Conservation (phyloP, 1,284 basidiomycete genomes). For the Rhodotorula sp. region DNA sequence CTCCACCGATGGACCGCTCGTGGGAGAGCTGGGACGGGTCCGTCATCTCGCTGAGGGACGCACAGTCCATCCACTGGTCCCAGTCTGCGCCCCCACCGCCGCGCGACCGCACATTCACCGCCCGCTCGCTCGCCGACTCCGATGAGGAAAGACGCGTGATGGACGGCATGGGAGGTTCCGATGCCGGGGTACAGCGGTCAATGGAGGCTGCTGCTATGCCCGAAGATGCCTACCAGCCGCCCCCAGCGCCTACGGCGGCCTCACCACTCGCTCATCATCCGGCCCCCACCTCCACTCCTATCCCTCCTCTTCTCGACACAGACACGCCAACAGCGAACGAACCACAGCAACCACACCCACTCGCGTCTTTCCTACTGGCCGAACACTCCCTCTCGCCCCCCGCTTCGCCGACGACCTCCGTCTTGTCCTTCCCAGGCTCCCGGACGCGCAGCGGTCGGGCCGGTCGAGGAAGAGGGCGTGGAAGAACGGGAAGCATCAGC, state of each 20-base stretch:
- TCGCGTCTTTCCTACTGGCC: conserved; percentile 7
- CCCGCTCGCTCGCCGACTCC: conserved; percentile 1
- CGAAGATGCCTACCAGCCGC: background rate
- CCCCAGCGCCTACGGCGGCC: background rate
- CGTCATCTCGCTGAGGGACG: conserved; percentile 7
- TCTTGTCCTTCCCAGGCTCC: background rate
- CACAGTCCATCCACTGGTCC: background rate
- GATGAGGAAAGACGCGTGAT: background rate
- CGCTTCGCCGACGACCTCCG: background rate
- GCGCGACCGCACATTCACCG: background rate
- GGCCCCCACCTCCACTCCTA: background rate
- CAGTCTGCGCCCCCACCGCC: background rate
- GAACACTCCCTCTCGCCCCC: conserved; percentile 9
- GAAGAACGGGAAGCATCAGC: conserved; percentile 8
- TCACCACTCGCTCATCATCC: background rate
- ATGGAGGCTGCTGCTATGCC: background rate
- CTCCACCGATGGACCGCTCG: conserved; percentile 5
- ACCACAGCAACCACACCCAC: background rate
- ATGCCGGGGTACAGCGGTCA: too few relatives aligned
- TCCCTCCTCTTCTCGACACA: background rate
- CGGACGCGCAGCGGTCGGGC: background rate
- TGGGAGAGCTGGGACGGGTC: conserved; percentile 16
- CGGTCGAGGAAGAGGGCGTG: background rate
- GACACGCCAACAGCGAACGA: background rate
- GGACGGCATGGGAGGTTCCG: conserved; percentile 1